Evolutionary conservation across 78 protist genomes (phyloP).

Genomic region (Blattamonas nauphoetae): DNA sequence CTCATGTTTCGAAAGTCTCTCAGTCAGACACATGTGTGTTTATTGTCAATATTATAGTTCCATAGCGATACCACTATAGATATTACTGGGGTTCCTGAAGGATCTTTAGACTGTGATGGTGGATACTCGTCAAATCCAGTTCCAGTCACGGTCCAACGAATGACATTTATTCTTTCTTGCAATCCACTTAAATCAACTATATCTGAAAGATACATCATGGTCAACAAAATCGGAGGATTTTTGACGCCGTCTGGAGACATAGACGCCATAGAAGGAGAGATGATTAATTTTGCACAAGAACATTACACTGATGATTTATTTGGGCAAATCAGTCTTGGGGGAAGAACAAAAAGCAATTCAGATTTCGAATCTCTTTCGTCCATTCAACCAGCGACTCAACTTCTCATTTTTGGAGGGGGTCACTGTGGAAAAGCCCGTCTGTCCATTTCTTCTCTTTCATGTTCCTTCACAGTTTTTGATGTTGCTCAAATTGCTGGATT

Average conservation of each 20-base stretch:
- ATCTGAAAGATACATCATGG: too few relatives aligned
- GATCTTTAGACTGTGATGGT: neutral
- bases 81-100: too few relatives aligned
- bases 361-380: neutral
- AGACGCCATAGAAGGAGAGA: neutral
- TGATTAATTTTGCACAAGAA: neutral
- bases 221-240: neutral
- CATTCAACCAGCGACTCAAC: neutral
- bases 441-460: neutral
- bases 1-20: too few relatives aligned
- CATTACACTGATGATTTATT: neutral
- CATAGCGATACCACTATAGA: too few relatives aligned
- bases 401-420: neutral
- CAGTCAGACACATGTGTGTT: too few relatives aligned
- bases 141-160: neutral
- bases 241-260: neutral
- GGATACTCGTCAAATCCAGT: neutral
- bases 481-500: neutral
- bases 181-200: neutral
- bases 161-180: neutral
- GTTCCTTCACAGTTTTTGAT: neutral
- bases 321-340: neutral
- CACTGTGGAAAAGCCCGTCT: neutral
- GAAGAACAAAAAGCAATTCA: neutral
- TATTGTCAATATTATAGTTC: too few relatives aligned